These are phyloP conservation scores for Hypsizygus marmoreus DNA, from an alignment of 768 basidiomycete genomes.

Conservation along the genomic window DNA sequence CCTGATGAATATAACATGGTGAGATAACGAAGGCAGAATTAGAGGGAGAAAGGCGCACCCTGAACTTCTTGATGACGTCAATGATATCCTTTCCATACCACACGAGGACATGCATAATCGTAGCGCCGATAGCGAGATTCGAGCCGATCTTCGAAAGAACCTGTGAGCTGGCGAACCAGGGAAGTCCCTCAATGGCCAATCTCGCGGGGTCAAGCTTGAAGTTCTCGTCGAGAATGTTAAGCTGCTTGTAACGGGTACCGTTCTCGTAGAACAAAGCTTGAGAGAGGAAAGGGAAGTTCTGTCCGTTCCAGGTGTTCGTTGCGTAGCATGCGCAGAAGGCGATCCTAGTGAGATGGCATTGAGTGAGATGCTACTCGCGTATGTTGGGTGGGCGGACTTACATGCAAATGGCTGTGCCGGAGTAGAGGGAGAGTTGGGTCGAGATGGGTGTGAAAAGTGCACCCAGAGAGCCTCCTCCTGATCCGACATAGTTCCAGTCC, in stretches of 20 bases:
- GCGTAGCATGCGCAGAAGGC: slow-evolving; percentile 46
- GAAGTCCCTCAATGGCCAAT: slow-evolving; percentile 45
- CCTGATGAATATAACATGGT: slow-evolving; percentile 11
- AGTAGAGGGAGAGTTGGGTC: slow-evolving; percentile 51
- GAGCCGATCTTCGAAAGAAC: slow-evolving; percentile 40
- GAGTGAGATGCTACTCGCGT: background rate
- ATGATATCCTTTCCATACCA: slow-evolving; percentile 57
- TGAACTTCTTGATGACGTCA: slow-evolving; percentile 41
- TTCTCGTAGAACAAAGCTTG: slow-evolving; percentile 54
- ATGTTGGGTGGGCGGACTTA: slow-evolving; percentile 23
- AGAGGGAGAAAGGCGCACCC: slow-evolving; percentile 29
- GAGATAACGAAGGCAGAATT: background rate
- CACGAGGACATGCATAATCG: slow-evolving; percentile 50
- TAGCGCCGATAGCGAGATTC: slow-evolving; percentile 45
- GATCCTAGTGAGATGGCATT: slow-evolving; percentile 27
- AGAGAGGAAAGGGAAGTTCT: slow-evolving; percentile 61
- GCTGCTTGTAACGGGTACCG: slow-evolving; percentile 49
- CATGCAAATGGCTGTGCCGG: slow-evolving; percentile 55
- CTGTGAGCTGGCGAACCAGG: slow-evolving; percentile 49
- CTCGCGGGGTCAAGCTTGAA: slow-evolving; percentile 49
- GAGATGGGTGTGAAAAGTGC: slow-evolving; percentile 54
- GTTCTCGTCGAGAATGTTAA: slow-evolving; percentile 51
- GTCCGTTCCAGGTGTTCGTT: slow-evolving; percentile 57
- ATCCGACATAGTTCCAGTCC: slow-evolving; percentile 63
- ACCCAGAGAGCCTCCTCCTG: slow-evolving; percentile 45